Evolutionary conservation across 192 early-diverging fungal species (phyloP), one percentile per base, ranked within the genome.

Genomic region (Podila epigama): DNA sequence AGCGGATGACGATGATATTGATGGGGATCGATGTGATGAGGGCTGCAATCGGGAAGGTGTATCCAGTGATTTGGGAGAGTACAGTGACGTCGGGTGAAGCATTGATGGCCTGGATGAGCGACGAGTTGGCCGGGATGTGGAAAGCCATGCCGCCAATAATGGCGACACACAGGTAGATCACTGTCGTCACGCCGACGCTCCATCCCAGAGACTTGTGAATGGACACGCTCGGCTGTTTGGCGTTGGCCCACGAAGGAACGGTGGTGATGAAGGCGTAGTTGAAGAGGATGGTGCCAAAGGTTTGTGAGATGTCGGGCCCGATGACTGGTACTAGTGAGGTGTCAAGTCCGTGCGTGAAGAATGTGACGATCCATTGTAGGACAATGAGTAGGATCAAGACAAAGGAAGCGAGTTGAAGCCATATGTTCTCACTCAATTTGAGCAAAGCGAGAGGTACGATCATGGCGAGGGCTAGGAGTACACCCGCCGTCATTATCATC

Each of bases 221-320:
- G 5, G 84, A 83, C 10, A 93, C 92, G 22, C 70, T 66, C 36
- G 79, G 71, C 62, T 87, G 80, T 62, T 89, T 86, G 8, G 85
- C 85, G 59, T 92, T 92, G 28, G 90, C 80, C 84, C 85, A 89
- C 25, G 85, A 87, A 1, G 90, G 90, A 18, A 92, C 69, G 5
- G 90, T 90, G 31, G 88, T 90, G 22, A 90, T 88, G 53, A 90
- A 83, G 11, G 88, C 86, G 54, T 84, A 93, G 63, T 91, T 93
- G 51, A 91, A 92, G 36, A 93, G 81, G 25, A 92, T 87, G 22
- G 82, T 84, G 5, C 90, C 91, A 36, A 93, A 75, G 1, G 88
- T 84, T 32, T 67, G 75, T 7, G 82, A 81, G 10, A 83, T 40
- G 63, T 89, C 78, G 10, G 31, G 20, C 9, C 89, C 91, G 7